phyloP scores from a whole-genome alignment of 129 eudicot species.

The Artemisia argyi region DNA sequence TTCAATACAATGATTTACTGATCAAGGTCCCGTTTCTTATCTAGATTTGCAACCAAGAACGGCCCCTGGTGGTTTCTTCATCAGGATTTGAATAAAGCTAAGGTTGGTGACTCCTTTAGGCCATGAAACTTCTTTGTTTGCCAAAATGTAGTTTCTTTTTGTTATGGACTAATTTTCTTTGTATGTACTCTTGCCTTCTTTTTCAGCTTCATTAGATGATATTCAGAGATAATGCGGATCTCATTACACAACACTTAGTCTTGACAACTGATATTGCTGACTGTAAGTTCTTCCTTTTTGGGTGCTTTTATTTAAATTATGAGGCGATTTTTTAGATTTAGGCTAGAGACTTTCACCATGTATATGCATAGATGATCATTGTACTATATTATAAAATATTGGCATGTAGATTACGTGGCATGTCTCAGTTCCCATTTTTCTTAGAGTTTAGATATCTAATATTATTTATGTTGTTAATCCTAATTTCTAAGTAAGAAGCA shows the following conservation, averaged over 20 bases:
- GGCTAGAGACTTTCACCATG: background rate
- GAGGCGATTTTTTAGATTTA: background rate
- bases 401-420: no score
- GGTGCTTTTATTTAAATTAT: background rate
- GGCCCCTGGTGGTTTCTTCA: constrained; percentile 95
- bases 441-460: no score
- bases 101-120: constrained; percentile 34
- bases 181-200: background rate
- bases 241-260: constrained; percentile 10
- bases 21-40: constrained; percentile 5
- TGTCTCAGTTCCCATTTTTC: no score
- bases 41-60: constrained; percentile 49
- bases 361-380: background rate
- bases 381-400: background rate
- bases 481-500: background rate
- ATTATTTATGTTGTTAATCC: background rate
- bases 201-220: constrained; percentile 20
- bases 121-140: background rate
- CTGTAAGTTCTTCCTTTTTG: constrained; percentile 26
- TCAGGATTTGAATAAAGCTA: constrained; percentile 39
- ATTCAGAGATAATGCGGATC: constrained; percentile 5
- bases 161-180: background rate
- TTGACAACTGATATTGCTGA: constrained; percentile 21
- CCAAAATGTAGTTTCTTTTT: background rate
- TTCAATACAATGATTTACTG: no score